A percentile compares a stretch with the other conserved stretches of the same genome.
These are phyloP conservation scores for Filobasidium wieringae DNA, from an alignment of 768 basidiomycete species.

Conservation along the genomic window DNA sequence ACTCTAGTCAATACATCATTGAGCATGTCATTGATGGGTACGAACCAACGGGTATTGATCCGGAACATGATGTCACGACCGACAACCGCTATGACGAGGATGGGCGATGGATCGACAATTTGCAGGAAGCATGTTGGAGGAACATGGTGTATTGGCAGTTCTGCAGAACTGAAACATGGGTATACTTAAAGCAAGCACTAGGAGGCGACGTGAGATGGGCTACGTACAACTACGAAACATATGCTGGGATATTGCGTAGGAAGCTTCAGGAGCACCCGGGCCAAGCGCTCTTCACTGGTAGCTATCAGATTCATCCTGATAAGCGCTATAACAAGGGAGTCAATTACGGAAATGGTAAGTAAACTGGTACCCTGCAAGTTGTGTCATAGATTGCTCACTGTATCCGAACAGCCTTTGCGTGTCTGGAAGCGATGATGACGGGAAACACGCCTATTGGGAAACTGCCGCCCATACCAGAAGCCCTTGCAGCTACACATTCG, in stretches of 20 bases:
- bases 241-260: not conserved
- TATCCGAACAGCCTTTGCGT: no score
- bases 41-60: no score
- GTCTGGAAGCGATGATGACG: not conserved
- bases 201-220: not conserved
- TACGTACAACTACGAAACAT: not conserved
- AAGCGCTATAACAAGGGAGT: not conserved
- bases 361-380: no score
- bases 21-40: not conserved
- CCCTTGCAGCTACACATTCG: not conserved
- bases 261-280: not conserved
- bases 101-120: not conserved
- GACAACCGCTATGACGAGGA: not conserved
- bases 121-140: not conserved
- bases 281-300: not conserved
- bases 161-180: not conserved
- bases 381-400: no score
- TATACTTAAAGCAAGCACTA: not conserved
- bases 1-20: not conserved
- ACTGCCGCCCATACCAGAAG: not conserved
- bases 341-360: not conserved
- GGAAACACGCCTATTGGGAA: not conserved
- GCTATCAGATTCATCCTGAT: conserved; percentile 1
- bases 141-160: not conserved
- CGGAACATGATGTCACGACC: not conserved